Conservation (phyloP, 2,329 filamentous ascomycete genomes). For the Gnomoniopsis smithogilvyi region DNA sequence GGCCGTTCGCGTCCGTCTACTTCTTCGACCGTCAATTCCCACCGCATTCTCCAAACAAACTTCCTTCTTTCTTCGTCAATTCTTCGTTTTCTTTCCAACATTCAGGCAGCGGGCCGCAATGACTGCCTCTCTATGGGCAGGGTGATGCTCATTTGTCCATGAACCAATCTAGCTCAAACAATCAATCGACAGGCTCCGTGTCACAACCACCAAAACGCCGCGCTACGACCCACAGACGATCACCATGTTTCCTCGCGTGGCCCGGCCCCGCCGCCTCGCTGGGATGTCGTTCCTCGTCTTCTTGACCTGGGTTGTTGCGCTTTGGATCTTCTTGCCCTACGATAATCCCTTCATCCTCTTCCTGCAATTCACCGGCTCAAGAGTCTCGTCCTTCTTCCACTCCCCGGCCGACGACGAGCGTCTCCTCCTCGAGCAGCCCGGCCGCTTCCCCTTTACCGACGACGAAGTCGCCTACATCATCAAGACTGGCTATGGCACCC, state of each 20-base stretch:
- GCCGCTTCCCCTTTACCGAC: conserved; percentile 40
- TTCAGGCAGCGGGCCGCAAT: too few species aligned
- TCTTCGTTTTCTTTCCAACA: too few species aligned
- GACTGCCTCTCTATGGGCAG: too few species aligned
- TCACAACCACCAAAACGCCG: not conserved
- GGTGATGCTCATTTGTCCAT: not conserved
- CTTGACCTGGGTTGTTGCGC: conserved; percentile 18
- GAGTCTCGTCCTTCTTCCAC: conserved; percentile 27
- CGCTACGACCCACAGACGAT: not conserved
- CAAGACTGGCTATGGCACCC: conserved; percentile 56
- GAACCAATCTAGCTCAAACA: not conserved
- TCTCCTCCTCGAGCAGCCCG: conserved; percentile 37
- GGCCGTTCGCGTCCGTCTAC: too few species aligned
- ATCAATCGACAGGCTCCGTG: not conserved
- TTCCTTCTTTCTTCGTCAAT: too few species aligned
- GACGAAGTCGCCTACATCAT: conserved; percentile 49
- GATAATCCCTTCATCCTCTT: conserved; percentile 26
- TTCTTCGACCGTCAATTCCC: too few species aligned
- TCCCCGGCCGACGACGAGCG: conserved; percentile 32
- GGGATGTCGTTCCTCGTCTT: conserved; percentile 9
- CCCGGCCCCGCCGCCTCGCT: conserved; percentile 14
- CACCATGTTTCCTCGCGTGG: conserved; percentile 17
- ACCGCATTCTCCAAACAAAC: too few species aligned
- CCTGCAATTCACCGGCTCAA: conserved; percentile 24
- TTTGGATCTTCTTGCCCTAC: conserved; percentile 26